Evolutionary conservation across 192 early-diverging fungal species (phyloP).

Genomic region (Backusella luteola): DNA sequence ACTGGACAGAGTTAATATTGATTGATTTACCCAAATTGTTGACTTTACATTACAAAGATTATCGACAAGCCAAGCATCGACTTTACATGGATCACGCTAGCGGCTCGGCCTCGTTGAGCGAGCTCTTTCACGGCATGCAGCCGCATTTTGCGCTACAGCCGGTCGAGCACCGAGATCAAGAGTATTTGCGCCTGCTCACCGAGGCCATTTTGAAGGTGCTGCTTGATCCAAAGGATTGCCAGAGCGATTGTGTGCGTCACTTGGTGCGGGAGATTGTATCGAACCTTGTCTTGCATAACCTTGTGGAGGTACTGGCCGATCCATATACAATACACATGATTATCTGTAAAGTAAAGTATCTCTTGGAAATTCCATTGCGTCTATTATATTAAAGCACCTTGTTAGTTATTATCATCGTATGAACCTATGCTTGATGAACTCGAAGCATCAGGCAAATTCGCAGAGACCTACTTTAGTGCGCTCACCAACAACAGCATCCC

Average conservation of each 20-base stretch:
- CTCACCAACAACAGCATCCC: background rate
- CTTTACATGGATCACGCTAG: slow-evolving; percentile 41
- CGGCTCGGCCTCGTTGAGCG: slow-evolving; percentile 32
- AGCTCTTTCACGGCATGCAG: slow-evolving; percentile 51
- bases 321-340: slow-evolving; percentile 53
- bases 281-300: slow-evolving; percentile 39
- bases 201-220: slow-evolving; percentile 40
- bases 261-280: slow-evolving; percentile 47
- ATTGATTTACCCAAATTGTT: slow-evolving; percentile 46
- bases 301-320: slow-evolving; percentile 45
- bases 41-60: slow-evolving; percentile 45
- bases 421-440: slow-evolving; percentile 16
- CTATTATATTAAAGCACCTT: too few species aligned
- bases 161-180: slow-evolving; percentile 41
- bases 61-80: slow-evolving; percentile 40
- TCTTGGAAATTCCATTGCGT: background rate
- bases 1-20: slow-evolving; percentile 47
- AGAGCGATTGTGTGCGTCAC: slow-evolving; percentile 44
- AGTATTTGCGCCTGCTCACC: slow-evolving; percentile 44
- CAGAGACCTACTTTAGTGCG: slow-evolving; percentile 24
- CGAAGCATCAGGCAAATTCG: slow-evolving; percentile 21
- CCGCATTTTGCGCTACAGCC: slow-evolving; percentile 48
- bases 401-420: slow-evolving; percentile 21
- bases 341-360: slow-evolving; percentile 44
- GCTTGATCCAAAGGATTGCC: slow-evolving; percentile 38